Evolutionary conservation across 805 yeast species (phyloP).

Genomic region (Wickerhamomyces mucosus): DNA sequence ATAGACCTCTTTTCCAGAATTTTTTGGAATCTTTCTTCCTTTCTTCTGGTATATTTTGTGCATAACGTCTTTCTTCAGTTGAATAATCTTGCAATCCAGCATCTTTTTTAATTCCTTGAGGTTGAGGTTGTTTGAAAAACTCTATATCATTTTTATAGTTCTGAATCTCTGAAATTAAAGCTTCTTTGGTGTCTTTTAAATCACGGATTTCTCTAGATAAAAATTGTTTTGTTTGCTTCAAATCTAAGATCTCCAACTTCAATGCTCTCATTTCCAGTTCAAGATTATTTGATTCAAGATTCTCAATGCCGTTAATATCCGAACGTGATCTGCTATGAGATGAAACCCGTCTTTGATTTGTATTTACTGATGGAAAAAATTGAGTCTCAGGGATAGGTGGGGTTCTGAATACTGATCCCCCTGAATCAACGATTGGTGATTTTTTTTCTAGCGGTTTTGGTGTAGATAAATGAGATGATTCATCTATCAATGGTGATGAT

Average conservation of each 20-base stretch:
- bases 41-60: background rate
- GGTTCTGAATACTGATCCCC: constrained; percentile 19
- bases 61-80: background rate
- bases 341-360: constrained; percentile 4
- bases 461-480: constrained; percentile 6
- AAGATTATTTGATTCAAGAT: constrained; percentile 16
- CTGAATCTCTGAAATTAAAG: constrained; percentile 36
- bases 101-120: no score
- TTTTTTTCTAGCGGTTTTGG: constrained; percentile 7
- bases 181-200: constrained; percentile 36
- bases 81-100: no score
- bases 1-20: constrained; percentile 24
- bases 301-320: constrained; percentile 9
- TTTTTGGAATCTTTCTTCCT: constrained; percentile 4
- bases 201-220: constrained; percentile 42
- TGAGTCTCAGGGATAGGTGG: constrained; percentile 17
- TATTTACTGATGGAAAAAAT: background rate
- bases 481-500: constrained; percentile 16
- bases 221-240: constrained; percentile 32
- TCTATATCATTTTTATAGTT: constrained; percentile 21
- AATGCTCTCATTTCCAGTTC: constrained; percentile 30
- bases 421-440: constrained; percentile 15
- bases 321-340: constrained; percentile 12
- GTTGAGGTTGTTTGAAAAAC: constrained; percentile 1
- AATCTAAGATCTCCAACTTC: constrained; percentile 30